phyloP scores from a whole-genome alignment of 495 filamentous ascomycete species.

The Xylaria intraflava region DNA sequence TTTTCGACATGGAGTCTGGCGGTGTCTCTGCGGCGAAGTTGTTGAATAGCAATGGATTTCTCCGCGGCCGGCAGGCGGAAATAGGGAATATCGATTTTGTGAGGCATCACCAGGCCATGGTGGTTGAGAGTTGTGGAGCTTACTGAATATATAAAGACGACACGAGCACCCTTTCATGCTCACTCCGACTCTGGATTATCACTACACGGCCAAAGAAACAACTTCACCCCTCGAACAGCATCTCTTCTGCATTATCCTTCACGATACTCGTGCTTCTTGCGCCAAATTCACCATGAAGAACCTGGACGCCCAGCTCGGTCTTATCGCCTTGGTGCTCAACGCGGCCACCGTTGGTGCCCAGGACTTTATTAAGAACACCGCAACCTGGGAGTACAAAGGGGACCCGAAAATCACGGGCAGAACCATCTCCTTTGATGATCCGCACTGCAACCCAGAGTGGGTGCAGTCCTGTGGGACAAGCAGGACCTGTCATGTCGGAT shows the following conservation, averaged over 20 bases:
- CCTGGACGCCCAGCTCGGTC: not conserved
- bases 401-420: not conserved
- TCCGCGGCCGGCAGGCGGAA: too few relatives aligned
- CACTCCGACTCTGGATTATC: too few relatives aligned
- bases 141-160: too few relatives aligned
- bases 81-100: too few relatives aligned
- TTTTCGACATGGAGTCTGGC: too few relatives aligned
- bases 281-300: constrained; percentile 5
- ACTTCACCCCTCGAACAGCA: not conserved
- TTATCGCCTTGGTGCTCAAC: not conserved
- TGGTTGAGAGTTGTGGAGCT: too few relatives aligned
- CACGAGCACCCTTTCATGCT: too few relatives aligned
- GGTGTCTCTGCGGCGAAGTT: too few relatives aligned
- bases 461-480: not conserved
- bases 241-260: not conserved
- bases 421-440: not conserved
- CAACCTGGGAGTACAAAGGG: not conserved
- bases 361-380: not conserved
- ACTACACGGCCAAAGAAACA: not conserved
- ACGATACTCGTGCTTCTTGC: not conserved
- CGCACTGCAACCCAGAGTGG: not conserved
- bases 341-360: not conserved
- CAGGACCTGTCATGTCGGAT: constrained; percentile 1
- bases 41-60: too few relatives aligned
- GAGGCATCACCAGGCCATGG: too few relatives aligned